Conservation (phyloP, 495 filamentous ascomycete genomes). For the Xylaria acuta region DNA sequence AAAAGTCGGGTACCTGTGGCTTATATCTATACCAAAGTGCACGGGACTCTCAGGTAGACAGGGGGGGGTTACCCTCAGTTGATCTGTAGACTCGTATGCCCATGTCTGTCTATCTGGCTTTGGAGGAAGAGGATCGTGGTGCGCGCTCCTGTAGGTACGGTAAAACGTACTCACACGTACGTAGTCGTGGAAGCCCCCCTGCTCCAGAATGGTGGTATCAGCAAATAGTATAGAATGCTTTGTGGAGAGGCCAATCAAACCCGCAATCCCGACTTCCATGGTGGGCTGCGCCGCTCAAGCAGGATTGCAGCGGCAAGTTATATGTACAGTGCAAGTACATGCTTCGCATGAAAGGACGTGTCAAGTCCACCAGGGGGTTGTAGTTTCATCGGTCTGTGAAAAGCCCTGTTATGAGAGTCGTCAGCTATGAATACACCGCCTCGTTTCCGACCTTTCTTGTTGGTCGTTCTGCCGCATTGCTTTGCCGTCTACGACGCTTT, state of each 20-base stretch:
- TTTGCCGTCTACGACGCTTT: neutral
- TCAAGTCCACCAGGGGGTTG: neutral
- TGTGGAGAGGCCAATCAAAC: slow-evolving; percentile 19
- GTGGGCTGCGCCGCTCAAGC: neutral
- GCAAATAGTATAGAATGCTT: neutral
- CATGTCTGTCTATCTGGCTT: neutral
- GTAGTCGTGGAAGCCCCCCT: no score
- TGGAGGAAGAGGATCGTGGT: neutral
- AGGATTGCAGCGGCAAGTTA: slow-evolving; percentile 11
- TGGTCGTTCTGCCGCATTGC: neutral
- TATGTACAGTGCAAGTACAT: no score
- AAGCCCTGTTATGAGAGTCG: neutral
- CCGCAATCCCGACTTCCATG: neutral
- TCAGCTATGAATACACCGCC: slow-evolving; percentile 16
- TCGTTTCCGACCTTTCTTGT: neutral
- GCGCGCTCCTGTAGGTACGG: neutral
- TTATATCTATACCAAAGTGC: no score
- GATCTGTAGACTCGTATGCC: no score
- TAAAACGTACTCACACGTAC: no score
- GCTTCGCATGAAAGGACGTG: slow-evolving; percentile 8
- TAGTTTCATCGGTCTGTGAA: neutral
- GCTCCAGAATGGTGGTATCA: no score
- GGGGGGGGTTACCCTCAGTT: no score
- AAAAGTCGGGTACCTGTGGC: no score
- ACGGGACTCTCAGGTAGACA: no score